These are phyloP conservation scores for Citrus australasica DNA, from an alignment of 345 rosid genomes.

Conservation along the genomic window DNA sequence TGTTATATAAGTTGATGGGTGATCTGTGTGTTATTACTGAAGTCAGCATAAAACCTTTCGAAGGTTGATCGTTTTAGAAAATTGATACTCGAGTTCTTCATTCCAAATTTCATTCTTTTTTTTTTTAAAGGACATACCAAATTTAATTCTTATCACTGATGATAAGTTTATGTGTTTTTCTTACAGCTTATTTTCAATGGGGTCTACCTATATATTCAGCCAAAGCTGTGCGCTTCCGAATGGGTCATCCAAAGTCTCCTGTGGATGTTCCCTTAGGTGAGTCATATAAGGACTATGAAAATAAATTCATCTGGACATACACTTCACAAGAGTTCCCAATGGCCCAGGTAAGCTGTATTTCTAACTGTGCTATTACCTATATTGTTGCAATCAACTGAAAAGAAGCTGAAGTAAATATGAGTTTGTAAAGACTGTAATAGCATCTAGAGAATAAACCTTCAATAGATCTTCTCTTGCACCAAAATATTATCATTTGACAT, in stretches of 20 bases:
- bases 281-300: conserved; percentile 28
- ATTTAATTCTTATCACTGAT: conserved; percentile 17
- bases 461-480: neutral
- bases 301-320: conserved; percentile 68
- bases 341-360: conserved; percentile 62
- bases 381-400: neutral
- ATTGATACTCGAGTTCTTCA: neutral
- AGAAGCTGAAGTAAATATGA: neutral
- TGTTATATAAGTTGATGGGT: conserved; percentile 56
- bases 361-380: neutral
- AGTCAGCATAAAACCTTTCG: conserved; percentile 70
- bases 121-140: neutral
- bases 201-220: conserved; percentile 84
- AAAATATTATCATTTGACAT: neutral
- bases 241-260: conserved; percentile 52
- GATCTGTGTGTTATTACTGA: conserved; percentile 75
- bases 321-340: conserved; percentile 85
- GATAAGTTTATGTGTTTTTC: conserved; percentile 4
- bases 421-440: neutral
- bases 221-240: conserved; percentile 58
- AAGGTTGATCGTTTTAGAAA: conserved; percentile 42
- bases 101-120: neutral
- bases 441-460: neutral
- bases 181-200: conserved; percentile 71
- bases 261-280: conserved; percentile 23